A percentile compares a stretch with the other conserved stretches of the same genome.
phyloP scores from a whole-genome alignment of 1,284 basidiomycete genomes.

The Mycena sp. region DNA sequence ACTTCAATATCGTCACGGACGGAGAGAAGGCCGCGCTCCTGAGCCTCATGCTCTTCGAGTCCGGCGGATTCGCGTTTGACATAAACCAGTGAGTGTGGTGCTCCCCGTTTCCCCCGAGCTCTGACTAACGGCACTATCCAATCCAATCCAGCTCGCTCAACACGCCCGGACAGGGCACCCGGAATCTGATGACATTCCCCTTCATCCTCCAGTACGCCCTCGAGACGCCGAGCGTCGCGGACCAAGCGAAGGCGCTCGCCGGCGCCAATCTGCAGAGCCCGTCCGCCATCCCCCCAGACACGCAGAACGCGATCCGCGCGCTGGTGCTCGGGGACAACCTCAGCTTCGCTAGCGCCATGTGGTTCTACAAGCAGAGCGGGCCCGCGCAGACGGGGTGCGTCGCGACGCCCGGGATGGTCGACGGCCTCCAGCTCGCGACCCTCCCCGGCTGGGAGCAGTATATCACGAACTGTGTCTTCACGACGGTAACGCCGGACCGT shows the following conservation, averaged over 20 bases:
- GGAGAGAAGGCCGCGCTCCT: slow-evolving; percentile 40
- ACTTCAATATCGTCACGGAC: slow-evolving; percentile 30
- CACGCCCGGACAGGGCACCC: slow-evolving; percentile 39
- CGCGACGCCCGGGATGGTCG: slow-evolving; percentile 28
- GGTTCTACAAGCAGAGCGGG: slow-evolving; percentile 37
- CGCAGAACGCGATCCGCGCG: slow-evolving; percentile 32
- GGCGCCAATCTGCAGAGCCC: slow-evolving; percentile 12
- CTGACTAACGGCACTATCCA: no score
- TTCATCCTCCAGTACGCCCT: slow-evolving; percentile 39
- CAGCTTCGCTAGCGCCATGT: slow-evolving; percentile 38
- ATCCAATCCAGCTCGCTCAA: slow-evolving; percentile 27
- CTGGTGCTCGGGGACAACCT: slow-evolving; percentile 36
- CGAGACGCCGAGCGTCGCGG: slow-evolving; percentile 31
- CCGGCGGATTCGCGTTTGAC: slow-evolving; percentile 36
- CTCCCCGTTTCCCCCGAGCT: not conserved
- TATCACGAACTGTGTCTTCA: slow-evolving; percentile 35
- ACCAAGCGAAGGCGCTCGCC: slow-evolving; percentile 31
- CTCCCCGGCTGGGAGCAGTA: slow-evolving; percentile 34
- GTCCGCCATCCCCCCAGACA: slow-evolving; percentile 23
- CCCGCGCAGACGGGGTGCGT: slow-evolving; percentile 28
- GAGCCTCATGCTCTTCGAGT: slow-evolving; percentile 38
- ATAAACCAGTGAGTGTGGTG: slow-evolving; percentile 37
- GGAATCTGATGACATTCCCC: slow-evolving; percentile 39
- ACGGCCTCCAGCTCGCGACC: slow-evolving; percentile 32
- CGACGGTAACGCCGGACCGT: slow-evolving; percentile 34